Evolutionary conservation across 495 filamentous ascomycete species (phyloP), one percentile per base, ranked within the genome.

Genomic region (Xylaria telfairii): DNA sequence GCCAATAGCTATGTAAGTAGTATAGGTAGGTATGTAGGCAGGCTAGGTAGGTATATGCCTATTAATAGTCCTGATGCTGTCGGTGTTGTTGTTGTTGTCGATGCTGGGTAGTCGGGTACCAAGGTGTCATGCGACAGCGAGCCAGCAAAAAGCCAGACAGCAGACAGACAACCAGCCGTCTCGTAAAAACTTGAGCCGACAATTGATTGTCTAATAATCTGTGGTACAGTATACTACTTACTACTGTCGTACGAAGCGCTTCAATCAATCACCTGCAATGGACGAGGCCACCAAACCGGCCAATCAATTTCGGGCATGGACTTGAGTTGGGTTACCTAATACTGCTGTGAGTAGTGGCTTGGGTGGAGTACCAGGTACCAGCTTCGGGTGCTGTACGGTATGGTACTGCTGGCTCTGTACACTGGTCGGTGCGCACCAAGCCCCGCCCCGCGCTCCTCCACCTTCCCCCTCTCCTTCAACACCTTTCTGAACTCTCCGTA

Each of bases 61-160:
- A 66, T 53, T 53, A 53, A 54, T 46, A 59, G 57, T 28, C 12
- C 32, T 17, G 28, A 51, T n/a, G 17, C 12, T 60, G n/a, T 12
- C 30, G n/a, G n/a, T n/a, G n/a, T 7, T 57, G 21, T 17, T 3
- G 15, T 32, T 4, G 42, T 53, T n/a, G n/a, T n/a, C n/a, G 49
- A 26, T 26, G 19, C 7, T 34, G 56, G 30, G 39, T 42, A 54
- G 24, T 41, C 21, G 46, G 56, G 44, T 62, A 41, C 46, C 60
- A 41, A 69, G 47, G 34, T 19, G 54, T 51, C 34, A 62, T 69
- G 57, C 67, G 67, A 63, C 57, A 21, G 57, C 24, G 41, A 62
- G 34, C 46, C 67, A 69, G 47, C 64, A 54, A 51, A 51, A 41
- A n/a, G n/a, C n/a, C n/a, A n/a, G n/a, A n/a, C n/a, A n/a, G n/a